These are phyloP conservation scores for Candida ulmi DNA, from an alignment of 805 yeast species.

Conservation along the genomic window DNA sequence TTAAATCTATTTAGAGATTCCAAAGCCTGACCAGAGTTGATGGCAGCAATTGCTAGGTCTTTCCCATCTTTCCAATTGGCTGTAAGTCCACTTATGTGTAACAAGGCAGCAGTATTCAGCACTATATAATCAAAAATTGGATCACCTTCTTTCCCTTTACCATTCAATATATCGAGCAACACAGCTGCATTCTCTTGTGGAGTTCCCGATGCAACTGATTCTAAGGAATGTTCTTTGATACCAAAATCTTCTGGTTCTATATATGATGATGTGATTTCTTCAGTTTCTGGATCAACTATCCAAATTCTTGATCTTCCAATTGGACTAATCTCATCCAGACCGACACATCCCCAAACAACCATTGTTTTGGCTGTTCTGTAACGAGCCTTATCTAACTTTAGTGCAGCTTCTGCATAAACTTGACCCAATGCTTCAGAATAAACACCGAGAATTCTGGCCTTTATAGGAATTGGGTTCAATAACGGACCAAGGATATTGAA, in stretches of 20 bases:
- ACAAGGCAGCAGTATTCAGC: conserved; percentile 83
- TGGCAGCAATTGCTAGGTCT: conserved; percentile 60
- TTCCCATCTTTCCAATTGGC: conserved; percentile 76
- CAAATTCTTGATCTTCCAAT: conserved; percentile 78
- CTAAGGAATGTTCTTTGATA: conserved; percentile 63
- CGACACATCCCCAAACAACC: conserved; percentile 91
- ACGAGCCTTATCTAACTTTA: conserved; percentile 47
- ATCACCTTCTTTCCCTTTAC: conserved; percentile 41
- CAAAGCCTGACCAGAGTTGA: conserved; percentile 62
- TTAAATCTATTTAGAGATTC: conserved; percentile 52
- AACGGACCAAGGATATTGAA: conserved; percentile 94
- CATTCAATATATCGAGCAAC: conserved; percentile 37
- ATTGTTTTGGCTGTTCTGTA: conserved; percentile 49
- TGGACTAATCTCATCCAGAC: conserved; percentile 92
- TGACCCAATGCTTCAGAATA: conserved; percentile 74
- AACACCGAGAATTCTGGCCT: conserved; percentile 85
- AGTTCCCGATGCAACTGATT: conserved; percentile 73
- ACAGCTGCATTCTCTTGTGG: conserved; percentile 76
- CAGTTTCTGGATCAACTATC: conserved; percentile 48
- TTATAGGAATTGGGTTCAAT: conserved; percentile 80
- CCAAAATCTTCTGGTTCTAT: conserved; percentile 78
- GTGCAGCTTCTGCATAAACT: conserved; percentile 78
- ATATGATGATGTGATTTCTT: conserved; percentile 36
- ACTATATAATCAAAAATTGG: conserved; percentile 88
- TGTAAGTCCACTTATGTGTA: conserved; percentile 69